Conservation (phyloP, 2,329 filamentous ascomycete species). For the Alternaria postmessia region DNA sequence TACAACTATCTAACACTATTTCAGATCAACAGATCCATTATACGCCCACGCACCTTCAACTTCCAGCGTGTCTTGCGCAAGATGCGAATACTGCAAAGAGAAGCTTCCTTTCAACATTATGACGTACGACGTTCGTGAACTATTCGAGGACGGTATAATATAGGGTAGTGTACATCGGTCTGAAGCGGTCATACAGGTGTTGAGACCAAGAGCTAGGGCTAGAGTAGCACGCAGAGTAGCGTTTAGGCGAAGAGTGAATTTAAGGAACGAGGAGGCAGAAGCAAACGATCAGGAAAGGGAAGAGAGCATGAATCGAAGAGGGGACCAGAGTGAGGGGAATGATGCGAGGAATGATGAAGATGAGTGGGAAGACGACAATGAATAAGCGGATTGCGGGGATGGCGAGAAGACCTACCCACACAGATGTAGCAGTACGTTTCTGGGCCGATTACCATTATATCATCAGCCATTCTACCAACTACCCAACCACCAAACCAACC, state of each 20-base stretch:
- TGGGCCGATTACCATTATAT: background rate
- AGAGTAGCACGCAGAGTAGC: background rate
- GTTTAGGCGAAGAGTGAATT: background rate
- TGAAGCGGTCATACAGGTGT: background rate
- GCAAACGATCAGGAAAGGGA: background rate
- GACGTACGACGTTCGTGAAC: background rate
- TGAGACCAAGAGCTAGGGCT: background rate
- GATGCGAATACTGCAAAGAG: conserved; percentile 1
- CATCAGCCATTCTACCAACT: conserved; percentile 29
- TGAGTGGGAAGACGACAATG: background rate
- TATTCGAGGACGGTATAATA: conserved; percentile 1
- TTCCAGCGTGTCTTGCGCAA: background rate
- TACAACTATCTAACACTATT: background rate
- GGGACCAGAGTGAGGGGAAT: background rate
- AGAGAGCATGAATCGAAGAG: background rate
- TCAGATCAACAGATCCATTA: background rate
- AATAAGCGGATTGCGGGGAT: background rate
- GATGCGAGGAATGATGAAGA: background rate
- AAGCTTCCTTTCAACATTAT: background rate
- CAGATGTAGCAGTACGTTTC: background rate
- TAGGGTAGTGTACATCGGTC: background rate
- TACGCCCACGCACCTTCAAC: background rate
- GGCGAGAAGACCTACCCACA: background rate
- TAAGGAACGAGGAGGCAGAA: background rate
- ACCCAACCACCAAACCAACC: conserved; percentile 44